phyloP scores from a whole-genome alignment of 768 basidiomycete genomes.

The Agaricus subrufescens region DNA sequence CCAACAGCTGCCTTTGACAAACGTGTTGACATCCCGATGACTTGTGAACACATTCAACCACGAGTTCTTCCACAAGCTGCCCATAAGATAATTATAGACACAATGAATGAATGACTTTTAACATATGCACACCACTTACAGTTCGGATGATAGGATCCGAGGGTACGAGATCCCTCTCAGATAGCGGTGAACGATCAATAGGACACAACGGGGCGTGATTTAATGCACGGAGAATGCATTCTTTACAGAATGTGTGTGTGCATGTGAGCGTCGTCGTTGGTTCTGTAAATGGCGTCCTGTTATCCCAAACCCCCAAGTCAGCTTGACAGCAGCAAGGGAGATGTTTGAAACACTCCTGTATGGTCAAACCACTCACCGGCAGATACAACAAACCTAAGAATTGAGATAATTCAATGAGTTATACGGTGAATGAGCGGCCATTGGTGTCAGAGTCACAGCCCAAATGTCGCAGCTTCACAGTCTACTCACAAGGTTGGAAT shows the following conservation, averaged over 20 bases:
- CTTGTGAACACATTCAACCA: slow-evolving; percentile 66
- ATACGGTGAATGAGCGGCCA: too few species aligned
- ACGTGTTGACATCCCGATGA: slow-evolving; percentile 55
- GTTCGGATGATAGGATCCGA: slow-evolving; percentile 77
- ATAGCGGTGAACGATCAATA: slow-evolving; percentile 71
- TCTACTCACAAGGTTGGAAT: slow-evolving; percentile 59
- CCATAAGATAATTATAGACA: not conserved
- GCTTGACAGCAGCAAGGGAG: not conserved
- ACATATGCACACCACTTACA: slow-evolving; percentile 34
- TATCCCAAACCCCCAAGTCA: slow-evolving; percentile 9
- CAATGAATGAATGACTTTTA: not conserved
- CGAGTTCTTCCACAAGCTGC: slow-evolving; percentile 80
- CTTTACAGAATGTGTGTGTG: slow-evolving; percentile 82
- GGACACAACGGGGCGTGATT: slow-evolving; percentile 71
- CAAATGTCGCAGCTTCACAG: too few species aligned
- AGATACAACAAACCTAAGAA: slow-evolving; percentile 70
- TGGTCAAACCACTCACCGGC: slow-evolving; percentile 37
- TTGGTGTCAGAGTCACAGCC: too few species aligned
- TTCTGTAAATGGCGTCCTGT: slow-evolving; percentile 67
- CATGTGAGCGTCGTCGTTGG: slow-evolving; percentile 74
- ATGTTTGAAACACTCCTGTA: not conserved
- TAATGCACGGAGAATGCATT: slow-evolving; percentile 73
- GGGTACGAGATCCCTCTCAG: slow-evolving; percentile 50
- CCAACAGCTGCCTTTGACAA: slow-evolving; percentile 64
- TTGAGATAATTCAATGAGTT: not conserved